Base-by-base conservation (phyloP, 306 rosid genomes). In the Sicyos edulis region DNA sequence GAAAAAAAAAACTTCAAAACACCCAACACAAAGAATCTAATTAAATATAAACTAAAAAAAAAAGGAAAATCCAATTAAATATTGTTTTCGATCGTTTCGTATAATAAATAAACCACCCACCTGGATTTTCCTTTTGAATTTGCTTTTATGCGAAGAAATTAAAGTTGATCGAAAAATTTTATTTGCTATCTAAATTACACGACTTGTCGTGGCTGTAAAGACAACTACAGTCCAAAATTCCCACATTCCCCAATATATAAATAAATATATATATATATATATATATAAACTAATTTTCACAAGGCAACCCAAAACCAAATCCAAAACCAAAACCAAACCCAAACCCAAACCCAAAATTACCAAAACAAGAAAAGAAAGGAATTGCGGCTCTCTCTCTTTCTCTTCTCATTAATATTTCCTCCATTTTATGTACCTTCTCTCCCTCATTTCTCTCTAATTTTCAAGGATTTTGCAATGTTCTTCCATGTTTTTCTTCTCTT, bases 351-450 rank as follows among this genome's bases (percentile, higher is more conserved):
- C 12, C 10, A 42, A 47, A 47, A 47, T 10, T 47, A 10, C 53
- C 15, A 13, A 67, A 6, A 74, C 89, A 92, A 86, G 96, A 80
- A 92, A 92, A 92, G 97, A 86, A 92, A 90, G 81, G 98, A 85
- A 90, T 88, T 88, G 26, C 73, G 15, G 40, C 57, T 8, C 9
- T 8, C 37, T 8, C 9, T 44, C 10, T 50, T 45, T 3, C 45
- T 77, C 61, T 49, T 14, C 45, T 40, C 45, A 40, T 40, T 49
- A 12, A 52, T 16, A 50, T 47, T 45, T 76, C 50, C 20, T 37
- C 54, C 47, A 42, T 42, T 42, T 42, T 8, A 26, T 42, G 47
- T 42, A 42, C 90, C 9, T 49, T 12, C 42, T 5, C 20, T 49
- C 20, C 13, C 29, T 50, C 49, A 57, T 57, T 14, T 47, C n/a